These are phyloP conservation scores for Beauveria medogensis DNA, from an alignment of 2,329 filamentous ascomycete genomes.

Conservation along the genomic window DNA sequence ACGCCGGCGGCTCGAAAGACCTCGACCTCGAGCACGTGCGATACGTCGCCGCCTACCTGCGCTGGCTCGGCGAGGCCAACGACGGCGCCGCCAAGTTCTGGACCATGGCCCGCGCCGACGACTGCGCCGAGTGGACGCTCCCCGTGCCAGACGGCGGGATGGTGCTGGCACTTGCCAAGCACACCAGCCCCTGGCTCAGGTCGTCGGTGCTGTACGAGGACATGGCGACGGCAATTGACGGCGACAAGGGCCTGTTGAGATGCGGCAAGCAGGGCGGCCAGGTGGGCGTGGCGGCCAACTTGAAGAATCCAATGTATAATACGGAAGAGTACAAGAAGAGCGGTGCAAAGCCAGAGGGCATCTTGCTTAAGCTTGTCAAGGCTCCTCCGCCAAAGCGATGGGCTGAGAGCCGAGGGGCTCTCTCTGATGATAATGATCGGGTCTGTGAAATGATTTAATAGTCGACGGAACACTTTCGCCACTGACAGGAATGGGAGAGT, in stretches of 20 bases:
- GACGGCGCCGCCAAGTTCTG: slow-evolving; percentile 8
- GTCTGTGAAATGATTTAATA: too few species aligned
- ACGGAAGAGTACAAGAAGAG: slow-evolving; percentile 18
- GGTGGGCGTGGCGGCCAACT: not conserved
- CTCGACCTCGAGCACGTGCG: slow-evolving; percentile 12
- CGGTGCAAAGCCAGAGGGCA: slow-evolving; percentile 16
- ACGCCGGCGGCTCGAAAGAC: not conserved
- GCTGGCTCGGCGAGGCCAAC: slow-evolving; percentile 9
- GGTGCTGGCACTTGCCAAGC: slow-evolving; percentile 19
- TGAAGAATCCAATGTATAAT: not conserved
- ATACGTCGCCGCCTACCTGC: slow-evolving; percentile 16
- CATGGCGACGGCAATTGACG: slow-evolving; percentile 19
- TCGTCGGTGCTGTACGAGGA: slow-evolving; percentile 19
- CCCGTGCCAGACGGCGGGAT: slow-evolving; percentile 11
- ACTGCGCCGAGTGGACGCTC: slow-evolving; percentile 19
- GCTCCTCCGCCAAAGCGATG: not conserved
- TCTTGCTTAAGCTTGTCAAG: slow-evolving; percentile 22
- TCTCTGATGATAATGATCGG: not conserved
- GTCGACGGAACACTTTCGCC: not conserved
- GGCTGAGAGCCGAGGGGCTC: not conserved
- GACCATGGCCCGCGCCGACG: slow-evolving; percentile 14
- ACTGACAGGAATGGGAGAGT: too few species aligned
- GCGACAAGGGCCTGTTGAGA: not conserved
- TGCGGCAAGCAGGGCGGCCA: not conserved
- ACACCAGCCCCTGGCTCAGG: slow-evolving; percentile 14